Evolutionary conservation across 768 basidiomycete species (phyloP).

Genomic region (Termitomyces sp.): DNA sequence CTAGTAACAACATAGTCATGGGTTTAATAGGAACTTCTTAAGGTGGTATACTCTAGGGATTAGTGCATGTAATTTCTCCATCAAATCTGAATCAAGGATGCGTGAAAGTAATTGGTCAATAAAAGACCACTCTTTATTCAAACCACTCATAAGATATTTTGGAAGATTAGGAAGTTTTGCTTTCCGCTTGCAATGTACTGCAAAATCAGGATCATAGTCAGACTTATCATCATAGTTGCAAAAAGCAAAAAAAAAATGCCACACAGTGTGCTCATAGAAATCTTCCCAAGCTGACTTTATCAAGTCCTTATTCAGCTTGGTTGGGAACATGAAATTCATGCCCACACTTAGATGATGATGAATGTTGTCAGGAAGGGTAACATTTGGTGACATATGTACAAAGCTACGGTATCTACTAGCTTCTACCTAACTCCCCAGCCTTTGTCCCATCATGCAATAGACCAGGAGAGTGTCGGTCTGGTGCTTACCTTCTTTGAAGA

Average conservation of each 20-base stretch:
- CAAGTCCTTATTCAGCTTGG: not conserved
- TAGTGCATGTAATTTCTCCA: not conserved
- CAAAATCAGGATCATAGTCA: not conserved
- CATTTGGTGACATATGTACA: not conserved
- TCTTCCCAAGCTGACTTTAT: not conserved
- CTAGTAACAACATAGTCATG: not conserved
- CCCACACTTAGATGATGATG: not conserved
- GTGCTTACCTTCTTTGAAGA: not conserved
- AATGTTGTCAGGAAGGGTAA: not conserved
- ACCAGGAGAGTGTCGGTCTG: not conserved
- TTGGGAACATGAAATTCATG: not conserved
- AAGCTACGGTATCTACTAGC: not conserved
- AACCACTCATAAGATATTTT: not conserved
- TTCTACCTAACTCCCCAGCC: no score
- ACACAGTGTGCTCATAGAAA: not conserved
- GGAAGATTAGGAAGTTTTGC: not conserved
- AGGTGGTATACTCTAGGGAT: not conserved
- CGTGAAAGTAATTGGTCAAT: not conserved
- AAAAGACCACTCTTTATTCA: not conserved
- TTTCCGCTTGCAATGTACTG: not conserved
- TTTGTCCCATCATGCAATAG: not conserved
- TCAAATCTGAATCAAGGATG: not conserved
- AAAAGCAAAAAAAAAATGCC: not conserved
- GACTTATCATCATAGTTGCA: not conserved
- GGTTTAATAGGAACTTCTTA: not conserved